phyloP scores from a whole-genome alignment of 805 yeast genomes.

The Dipodascopsis tothii region DNA sequence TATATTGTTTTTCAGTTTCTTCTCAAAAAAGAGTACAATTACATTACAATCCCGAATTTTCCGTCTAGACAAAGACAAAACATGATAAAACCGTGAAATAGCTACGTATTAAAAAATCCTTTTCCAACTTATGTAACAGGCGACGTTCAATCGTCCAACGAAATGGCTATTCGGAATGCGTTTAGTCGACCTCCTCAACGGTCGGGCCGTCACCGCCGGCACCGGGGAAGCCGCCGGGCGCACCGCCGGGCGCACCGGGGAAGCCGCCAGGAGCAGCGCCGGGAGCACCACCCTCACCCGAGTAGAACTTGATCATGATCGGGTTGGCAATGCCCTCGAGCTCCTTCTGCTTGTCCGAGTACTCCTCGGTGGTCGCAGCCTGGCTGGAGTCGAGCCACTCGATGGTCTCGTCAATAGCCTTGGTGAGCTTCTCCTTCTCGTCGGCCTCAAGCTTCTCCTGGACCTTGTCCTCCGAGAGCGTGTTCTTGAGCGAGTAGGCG shows the following conservation, averaged over 20 bases:
- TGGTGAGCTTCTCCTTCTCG: slow-evolving; percentile 60
- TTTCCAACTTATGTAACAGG: no score
- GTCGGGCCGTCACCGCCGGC: slow-evolving; percentile 55
- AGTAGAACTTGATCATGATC: slow-evolving; percentile 94
- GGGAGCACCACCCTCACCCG: slow-evolving; percentile 69
- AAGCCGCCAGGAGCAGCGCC: slow-evolving; percentile 61
- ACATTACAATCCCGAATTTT: slow-evolving; percentile 1
- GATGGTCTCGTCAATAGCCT: slow-evolving; percentile 78
- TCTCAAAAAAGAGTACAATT: slow-evolving; percentile 3
- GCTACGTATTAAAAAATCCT: not conserved
- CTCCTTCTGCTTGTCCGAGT: slow-evolving; percentile 87
- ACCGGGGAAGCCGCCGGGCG: slow-evolving; percentile 57
- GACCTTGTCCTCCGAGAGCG: slow-evolving; percentile 65
- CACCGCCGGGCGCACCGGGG: slow-evolving; percentile 51
- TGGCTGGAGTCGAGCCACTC: slow-evolving; percentile 90
- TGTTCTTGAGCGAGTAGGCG: slow-evolving; percentile 85
- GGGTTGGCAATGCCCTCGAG: slow-evolving; percentile 93
- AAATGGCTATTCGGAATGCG: no score
- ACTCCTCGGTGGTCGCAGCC: slow-evolving; percentile 89
- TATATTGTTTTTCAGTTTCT: not conserved
- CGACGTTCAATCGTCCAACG: no score
- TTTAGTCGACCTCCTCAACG: slow-evolving; percentile 72
- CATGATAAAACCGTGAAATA: not conserved
- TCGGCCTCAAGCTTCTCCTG: slow-evolving; percentile 67
- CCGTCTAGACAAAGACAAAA: slow-evolving; percentile 1